phyloP scores from a whole-genome alignment of 179 eudicot species.

The Sideroxylon spinosum region DNA sequence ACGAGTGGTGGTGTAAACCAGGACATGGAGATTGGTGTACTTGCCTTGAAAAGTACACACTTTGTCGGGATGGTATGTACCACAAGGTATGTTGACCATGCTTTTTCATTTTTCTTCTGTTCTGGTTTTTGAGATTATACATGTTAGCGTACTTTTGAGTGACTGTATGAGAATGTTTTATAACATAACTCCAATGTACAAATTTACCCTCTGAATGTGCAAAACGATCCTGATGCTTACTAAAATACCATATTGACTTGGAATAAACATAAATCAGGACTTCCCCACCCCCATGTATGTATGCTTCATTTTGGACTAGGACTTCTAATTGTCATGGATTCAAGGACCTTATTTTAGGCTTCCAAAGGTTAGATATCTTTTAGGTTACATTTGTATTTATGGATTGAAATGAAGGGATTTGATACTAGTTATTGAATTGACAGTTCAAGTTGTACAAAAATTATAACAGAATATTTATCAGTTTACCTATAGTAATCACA shows the following conservation, averaged over 20 bases:
- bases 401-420: no score
- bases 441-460: no score
- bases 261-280: no score
- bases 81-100: slow-evolving; percentile 60
- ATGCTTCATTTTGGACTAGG: no score
- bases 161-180: background rate
- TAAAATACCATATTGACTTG: background rate
- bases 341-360: no score
- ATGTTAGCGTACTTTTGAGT: background rate
- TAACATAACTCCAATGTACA: background rate
- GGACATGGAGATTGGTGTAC: slow-evolving; percentile 98
- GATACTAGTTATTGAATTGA: no score
- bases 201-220: background rate
- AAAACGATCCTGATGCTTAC: background rate
- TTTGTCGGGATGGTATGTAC: slow-evolving; percentile 88
- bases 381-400: no score
- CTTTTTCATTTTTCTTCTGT: background rate
- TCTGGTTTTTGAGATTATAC: background rate
- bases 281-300: no score
- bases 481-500: no score
- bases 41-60: slow-evolving; percentile 82
- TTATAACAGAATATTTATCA: no score
- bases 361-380: no score
- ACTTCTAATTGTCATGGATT: no score
- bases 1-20: slow-evolving; percentile 85